These are phyloP conservation scores for Coelastrella sp. DNA, from an alignment of 139 green algal species.

Conservation along the genomic window DNA sequence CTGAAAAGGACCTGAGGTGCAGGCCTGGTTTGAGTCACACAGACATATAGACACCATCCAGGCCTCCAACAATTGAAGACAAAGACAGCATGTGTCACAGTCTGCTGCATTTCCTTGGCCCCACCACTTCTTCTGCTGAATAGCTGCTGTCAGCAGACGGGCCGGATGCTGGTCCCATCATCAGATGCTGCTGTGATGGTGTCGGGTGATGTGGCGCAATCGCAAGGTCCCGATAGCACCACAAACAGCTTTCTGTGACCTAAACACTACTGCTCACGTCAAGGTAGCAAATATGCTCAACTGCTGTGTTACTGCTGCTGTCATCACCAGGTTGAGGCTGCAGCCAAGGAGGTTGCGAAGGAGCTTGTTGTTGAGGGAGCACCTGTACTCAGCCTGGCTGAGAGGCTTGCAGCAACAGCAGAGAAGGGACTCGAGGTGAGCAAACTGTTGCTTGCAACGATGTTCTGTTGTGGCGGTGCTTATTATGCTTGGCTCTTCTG, in stretches of 20 bases:
- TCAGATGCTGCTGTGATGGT: too few species aligned
- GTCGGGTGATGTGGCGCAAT: too few species aligned
- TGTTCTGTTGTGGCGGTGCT: too few species aligned
- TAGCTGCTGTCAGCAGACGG: not conserved
- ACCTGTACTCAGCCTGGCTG: not conserved
- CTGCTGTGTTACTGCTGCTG: not conserved
- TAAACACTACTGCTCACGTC: not conserved
- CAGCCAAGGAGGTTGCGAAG: conserved; percentile 53
- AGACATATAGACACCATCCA: too few species aligned
- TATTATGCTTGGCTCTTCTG: too few species aligned
- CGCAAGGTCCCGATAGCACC: not conserved
- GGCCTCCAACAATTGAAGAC: too few species aligned
- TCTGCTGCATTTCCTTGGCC: too few species aligned
- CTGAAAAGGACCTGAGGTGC: not conserved
- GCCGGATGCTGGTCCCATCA: too few species aligned
- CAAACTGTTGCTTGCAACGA: not conserved
- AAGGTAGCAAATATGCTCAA: not conserved
- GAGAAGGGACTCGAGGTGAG: conserved; percentile 59
- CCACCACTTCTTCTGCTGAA: not conserved
- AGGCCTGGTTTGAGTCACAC: not conserved
- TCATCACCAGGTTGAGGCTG: conserved; percentile 39
- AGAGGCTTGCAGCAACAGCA: conserved; percentile 38
- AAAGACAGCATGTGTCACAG: too few species aligned
- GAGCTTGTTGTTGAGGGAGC: conserved; percentile 43
- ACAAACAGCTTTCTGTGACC: not conserved